Evolutionary conservation across 345 rosid species (phyloP).

Genomic region (Draba incana): DNA sequence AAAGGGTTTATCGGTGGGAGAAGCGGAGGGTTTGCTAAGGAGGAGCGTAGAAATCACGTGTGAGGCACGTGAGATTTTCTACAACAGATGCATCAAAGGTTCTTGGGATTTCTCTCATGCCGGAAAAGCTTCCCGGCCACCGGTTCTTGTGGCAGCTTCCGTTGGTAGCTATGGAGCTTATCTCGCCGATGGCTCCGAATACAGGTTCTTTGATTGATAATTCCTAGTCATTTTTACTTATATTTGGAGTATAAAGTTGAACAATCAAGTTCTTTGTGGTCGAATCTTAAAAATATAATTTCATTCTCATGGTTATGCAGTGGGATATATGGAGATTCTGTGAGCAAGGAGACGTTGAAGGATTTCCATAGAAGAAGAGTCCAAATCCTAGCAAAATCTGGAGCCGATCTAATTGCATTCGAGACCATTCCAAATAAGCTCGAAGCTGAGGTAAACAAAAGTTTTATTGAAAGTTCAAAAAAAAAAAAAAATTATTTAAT

Average conservation of each 20-base stretch:
- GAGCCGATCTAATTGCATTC: constrained; percentile 80
- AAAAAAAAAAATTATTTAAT: not conserved
- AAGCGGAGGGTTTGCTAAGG: constrained; percentile 63
- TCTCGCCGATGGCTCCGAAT: constrained; percentile 94
- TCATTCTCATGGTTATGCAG: constrained; percentile 42
- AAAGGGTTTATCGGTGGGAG: constrained; percentile 66
- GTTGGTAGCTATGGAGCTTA: constrained; percentile 96
- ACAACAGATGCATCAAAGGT: constrained; percentile 57
- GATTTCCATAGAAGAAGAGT: constrained; percentile 87
- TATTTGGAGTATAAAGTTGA: not conserved
- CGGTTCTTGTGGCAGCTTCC: constrained; percentile 85
- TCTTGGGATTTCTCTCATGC: constrained; percentile 55
- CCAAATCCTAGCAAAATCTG: constrained; percentile 66
- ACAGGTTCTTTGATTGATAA: constrained; percentile 50
- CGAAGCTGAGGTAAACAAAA: constrained; percentile 70
- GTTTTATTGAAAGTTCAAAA: not conserved
- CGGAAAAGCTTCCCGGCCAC: constrained; percentile 44
- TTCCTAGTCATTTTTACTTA: not conserved
- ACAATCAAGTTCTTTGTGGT: not conserved
- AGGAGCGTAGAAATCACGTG: constrained; percentile 83
- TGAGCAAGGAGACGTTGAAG: constrained; percentile 65
- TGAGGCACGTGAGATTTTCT: constrained; percentile 76
- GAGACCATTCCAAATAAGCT: constrained; percentile 90
- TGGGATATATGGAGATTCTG: constrained; percentile 67
- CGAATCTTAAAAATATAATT: not conserved